These are phyloP conservation scores for Seiridium cupressi DNA, from an alignment of 2,329 filamentous ascomycete species.

Conservation along the genomic window DNA sequence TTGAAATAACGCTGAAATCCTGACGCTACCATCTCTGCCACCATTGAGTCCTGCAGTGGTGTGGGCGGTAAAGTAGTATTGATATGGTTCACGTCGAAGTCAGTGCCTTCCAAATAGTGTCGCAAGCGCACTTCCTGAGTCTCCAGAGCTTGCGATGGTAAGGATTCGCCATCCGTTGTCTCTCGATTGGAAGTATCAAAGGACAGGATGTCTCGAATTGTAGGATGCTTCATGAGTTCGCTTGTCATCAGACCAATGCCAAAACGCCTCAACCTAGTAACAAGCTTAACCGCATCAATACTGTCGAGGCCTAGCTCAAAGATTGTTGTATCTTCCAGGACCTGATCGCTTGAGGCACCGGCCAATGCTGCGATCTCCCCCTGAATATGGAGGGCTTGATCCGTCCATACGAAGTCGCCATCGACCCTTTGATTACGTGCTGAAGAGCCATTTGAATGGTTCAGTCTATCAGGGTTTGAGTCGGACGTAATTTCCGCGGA, in stretches of 20 bases:
- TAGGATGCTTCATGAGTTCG: constrained; percentile 71
- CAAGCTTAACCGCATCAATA: constrained; percentile 85
- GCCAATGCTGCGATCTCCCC: constrained; percentile 64
- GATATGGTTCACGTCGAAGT: constrained; percentile 36
- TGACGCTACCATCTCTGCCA: constrained; percentile 77
- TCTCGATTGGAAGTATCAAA: not conserved
- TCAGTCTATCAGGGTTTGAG: not conserved
- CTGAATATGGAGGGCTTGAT: constrained; percentile 51
- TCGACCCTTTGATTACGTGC: not conserved
- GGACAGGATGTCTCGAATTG: constrained; percentile 58
- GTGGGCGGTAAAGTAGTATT: constrained; percentile 71
- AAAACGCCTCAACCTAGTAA: constrained; percentile 63
- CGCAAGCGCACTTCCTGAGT: constrained; percentile 32
- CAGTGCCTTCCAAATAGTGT: constrained; percentile 32
- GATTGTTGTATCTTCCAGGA: constrained; percentile 63
- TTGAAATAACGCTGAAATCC: constrained; percentile 80
- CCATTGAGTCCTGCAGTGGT: constrained; percentile 82
- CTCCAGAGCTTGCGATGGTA: constrained; percentile 13
- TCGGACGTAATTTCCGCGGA: not conserved
- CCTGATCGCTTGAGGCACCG: constrained; percentile 43
- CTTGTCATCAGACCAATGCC: constrained; percentile 67
- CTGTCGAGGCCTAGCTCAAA: constrained; percentile 87
- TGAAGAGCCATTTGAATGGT: not conserved
- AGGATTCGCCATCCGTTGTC: not conserved
- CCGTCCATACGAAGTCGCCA: constrained; percentile 57